A percentile compares a stretch with the other conserved stretches of the same genome.
These are phyloP conservation scores for Syzygium aqueum DNA, from an alignment of 345 rosid genomes.

Conservation along the genomic window DNA sequence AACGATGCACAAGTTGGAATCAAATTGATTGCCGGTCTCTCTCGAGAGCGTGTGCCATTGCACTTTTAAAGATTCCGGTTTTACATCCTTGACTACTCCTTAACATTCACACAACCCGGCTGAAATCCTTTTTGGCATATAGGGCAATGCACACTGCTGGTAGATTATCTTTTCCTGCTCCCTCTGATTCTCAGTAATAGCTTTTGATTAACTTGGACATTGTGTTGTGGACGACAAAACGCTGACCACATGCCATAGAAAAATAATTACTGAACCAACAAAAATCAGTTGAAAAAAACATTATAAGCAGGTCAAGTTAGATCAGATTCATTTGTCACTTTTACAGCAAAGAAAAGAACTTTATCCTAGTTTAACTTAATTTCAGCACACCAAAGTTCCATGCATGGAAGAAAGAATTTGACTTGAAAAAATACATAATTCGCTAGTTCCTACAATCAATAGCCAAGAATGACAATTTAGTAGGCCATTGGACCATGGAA, in stretches of 20 bases:
- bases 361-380: background rate
- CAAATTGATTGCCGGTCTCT: background rate
- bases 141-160: conserved; percentile 14
- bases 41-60: background rate
- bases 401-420: background rate
- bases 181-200: conserved; percentile 91
- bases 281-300: background rate
- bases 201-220: conserved; percentile 83
- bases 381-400: background rate
- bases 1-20: background rate
- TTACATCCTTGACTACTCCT: too few species aligned
- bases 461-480: background rate
- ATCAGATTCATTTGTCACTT: background rate
- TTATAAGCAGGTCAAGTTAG: background rate
- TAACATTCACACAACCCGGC: too few species aligned
- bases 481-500: background rate
- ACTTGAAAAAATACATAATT: too few species aligned
- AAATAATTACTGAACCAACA: background rate
- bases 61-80: too few species aligned
- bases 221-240: conserved; percentile 85
- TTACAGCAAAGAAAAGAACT: background rate
- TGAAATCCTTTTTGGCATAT: too few species aligned
- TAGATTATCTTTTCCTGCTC: conserved; percentile 79
- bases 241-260: conserved; percentile 27
- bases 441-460: too few species aligned